Percentiles rank a stretch among this genome's conserved stretches.
phyloP scores from a whole-genome alignment of 148 eudicot species.

The Rhododendron kiyosumense region DNA sequence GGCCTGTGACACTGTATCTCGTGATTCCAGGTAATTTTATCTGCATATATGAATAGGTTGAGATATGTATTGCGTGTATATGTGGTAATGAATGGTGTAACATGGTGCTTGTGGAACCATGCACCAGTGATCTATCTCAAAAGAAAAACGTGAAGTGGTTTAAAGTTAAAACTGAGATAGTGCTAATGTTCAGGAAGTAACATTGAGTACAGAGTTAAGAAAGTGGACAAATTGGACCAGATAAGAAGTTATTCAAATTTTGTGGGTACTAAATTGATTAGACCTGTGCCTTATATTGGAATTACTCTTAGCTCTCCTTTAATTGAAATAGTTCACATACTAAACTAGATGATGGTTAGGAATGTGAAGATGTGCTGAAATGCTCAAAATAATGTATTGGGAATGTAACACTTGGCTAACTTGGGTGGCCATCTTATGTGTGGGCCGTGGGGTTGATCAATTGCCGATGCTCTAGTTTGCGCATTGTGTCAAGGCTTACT shows the following conservation, averaged over 20 bases:
- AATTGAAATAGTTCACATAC: not conserved
- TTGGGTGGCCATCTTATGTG: not conserved
- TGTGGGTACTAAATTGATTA: not conserved
- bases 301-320: not conserved
- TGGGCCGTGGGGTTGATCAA: not conserved
- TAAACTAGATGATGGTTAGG: not conserved
- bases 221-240: not conserved
- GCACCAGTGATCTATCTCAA: not conserved
- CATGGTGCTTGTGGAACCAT: not conserved
- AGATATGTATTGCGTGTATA: not conserved
- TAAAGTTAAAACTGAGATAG: not conserved
- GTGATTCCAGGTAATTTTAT: slow-evolving; percentile 44
- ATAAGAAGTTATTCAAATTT: not conserved
- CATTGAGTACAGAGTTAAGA: not conserved
- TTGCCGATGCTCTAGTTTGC: not conserved
- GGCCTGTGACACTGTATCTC: slow-evolving; percentile 66
- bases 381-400: not conserved
- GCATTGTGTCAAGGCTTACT: not conserved
- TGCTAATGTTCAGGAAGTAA: not conserved
- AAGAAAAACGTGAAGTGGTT: not conserved
- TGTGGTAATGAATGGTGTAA: not conserved
- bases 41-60: not conserved
- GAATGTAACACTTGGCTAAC: not conserved
- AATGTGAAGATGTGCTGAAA: slow-evolving; percentile 6
- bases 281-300: not conserved